Percentiles rank a stretch among this genome's conserved stretches.
These are phyloP conservation scores for Agrostemma githago DNA, from an alignment of 148 eudicot genomes.

Conservation along the genomic window DNA sequence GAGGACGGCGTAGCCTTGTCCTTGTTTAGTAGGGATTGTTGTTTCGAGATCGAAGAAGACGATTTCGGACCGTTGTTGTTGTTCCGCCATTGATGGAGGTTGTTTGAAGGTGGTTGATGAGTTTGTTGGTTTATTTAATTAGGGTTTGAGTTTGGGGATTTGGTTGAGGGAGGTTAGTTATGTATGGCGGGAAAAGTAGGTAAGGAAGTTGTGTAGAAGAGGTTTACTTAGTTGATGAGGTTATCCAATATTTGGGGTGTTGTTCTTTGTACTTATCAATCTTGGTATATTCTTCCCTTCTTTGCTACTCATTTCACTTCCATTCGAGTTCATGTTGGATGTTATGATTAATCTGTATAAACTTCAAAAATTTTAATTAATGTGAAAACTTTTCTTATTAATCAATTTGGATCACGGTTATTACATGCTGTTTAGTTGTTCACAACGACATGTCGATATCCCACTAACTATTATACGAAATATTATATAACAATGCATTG, in stretches of 20 bases:
- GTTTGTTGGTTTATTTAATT: not conserved
- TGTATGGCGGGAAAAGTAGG: constrained; percentile 12
- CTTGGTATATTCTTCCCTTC: not conserved
- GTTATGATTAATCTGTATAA: no score
- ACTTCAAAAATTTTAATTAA: no score
- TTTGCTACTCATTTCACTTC: not conserved
- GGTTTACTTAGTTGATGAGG: constrained; percentile 17
- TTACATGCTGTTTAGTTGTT: no score
- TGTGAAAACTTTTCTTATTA: no score
- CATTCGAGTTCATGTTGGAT: not conserved
- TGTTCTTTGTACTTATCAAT: not conserved
- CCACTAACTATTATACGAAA: no score
- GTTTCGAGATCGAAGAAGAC: constrained; percentile 91
- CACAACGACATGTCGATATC: no score
- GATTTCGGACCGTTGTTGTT: constrained; percentile 49
- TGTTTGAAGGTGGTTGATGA: not conserved
- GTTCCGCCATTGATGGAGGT: constrained; percentile 18
- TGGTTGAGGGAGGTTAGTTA: not conserved
- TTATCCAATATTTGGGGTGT: not conserved
- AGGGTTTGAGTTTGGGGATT: not conserved
- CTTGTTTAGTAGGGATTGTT: constrained; percentile 57
- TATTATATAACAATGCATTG: no score
- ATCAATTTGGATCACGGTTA: no score
- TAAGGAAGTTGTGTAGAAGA: not conserved
- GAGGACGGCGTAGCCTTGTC: constrained; percentile 47